Evolutionary conservation across 2,329 filamentous ascomycete genomes (phyloP), one percentile per base, ranked within the genome.

Genomic region (Diaporthe australafricana): DNA sequence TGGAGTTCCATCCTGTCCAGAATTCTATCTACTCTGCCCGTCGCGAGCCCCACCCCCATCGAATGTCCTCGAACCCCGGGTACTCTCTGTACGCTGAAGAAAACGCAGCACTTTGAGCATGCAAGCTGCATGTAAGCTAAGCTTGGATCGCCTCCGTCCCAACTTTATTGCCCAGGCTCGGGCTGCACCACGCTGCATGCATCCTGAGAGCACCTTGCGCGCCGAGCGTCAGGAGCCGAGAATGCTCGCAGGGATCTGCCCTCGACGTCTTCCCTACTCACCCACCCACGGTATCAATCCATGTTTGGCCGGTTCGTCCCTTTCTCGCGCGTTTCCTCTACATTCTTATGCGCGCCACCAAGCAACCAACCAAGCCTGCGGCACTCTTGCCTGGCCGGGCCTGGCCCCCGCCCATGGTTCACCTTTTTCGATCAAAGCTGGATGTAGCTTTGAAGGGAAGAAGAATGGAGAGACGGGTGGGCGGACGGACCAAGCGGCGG

Each of bases 221-320:
- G 60, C 60, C 60, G 60, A 65, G 60, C 27, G 60, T 35, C 45
- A 50, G 60, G 60, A 50, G 60, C 60, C 60, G 60, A 65, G 60
- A 42, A 65, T 48, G 45, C 45, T 38, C 11, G 40, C 60, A 65
- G 60, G 60, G 60, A 50, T 50, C 42, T 38, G 60, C 60, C 27
- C n/a, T 50, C 45, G 30, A 50, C 42, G 8, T 65, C 57, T 63
- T 38, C 60, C 42, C 60, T 65, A 14, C 60, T 14, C n/a, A 25
- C 32, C 6, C n/a, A 22, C 40, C 57, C 7, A 48, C 25, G 7
- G 14, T 50, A 48, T n/a, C 42, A 9, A 48, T 25, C 42, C 42
- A 63, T 63, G 30, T n/a, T 35, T 65, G 45, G n/a, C 45, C 45
- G 60, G 42, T 50, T 65, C 45, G 60, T 65, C 60, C 60, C 60